Evolutionary conservation across 2,329 filamentous ascomycete species (phyloP), one percentile per base, ranked within the genome.

Genomic region (Pleochaeta shiraiana): DNA sequence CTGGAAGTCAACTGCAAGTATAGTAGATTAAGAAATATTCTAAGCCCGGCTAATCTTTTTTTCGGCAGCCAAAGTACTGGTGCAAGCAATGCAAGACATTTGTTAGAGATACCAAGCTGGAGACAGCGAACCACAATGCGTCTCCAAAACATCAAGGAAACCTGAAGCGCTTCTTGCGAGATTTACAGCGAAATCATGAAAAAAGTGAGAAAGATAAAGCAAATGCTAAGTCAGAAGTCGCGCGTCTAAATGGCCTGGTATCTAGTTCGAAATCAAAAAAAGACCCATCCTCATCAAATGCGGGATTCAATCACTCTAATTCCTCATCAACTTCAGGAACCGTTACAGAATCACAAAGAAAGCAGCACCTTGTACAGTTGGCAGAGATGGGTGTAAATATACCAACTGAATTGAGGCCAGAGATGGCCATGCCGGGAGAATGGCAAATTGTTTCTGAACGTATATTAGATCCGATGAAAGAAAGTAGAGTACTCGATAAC

Each of bases 51-150:
- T 1, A 33, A 39, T 26, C 53, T 33, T 24, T 12, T 43, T 30
- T 50, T n/a, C 26, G 12, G 61, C 65, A 84, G 74, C 91, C 91
- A 5, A 92, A 87, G 73, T 95, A 95, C 77, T 97, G 91, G 90
- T 98, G 93, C 82, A 97, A 97, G 75, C 89, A 95, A 78, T 98
- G 93, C 81, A 83, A 84, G 72, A 83, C 82, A 73, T 97, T 85
- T 75, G 88, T 98, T 62, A 88, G 89, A 75, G 93, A 98, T 78
- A 96, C 91, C 26, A 85, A 89, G 69, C 83, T 96, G 74, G 91
- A 95, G 74, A 87, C 86, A 70, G 81, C 84, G 68, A 92, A 96
- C 75, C 91, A 96, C 76, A 91, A 96, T 75, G 83, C 87, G 30
- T 95, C 89, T 0, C 85, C 78, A 16, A 90, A 86, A 73, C 91